Conservation (phyloP, 78 protist genomes). For the Dictyostelium purpureum region DNA sequence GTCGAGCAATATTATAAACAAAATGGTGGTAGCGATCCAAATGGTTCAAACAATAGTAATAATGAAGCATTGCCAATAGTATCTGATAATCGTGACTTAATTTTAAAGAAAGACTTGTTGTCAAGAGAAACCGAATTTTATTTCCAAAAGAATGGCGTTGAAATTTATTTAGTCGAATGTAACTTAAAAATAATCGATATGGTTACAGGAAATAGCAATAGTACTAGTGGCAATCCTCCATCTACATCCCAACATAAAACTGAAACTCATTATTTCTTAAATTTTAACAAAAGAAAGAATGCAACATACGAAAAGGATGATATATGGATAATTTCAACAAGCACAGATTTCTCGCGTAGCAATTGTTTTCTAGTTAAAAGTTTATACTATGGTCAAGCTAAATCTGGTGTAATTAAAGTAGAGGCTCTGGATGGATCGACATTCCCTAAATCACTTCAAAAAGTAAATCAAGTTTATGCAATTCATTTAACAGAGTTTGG, state of each 20-base stretch:
- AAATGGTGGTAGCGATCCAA: not conserved
- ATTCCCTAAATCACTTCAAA: not conserved
- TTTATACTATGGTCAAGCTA: slow-evolving; percentile 58
- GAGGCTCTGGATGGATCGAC: not conserved
- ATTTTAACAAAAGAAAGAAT: slow-evolving; percentile 21
- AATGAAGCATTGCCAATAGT: not conserved
- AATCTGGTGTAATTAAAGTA: slow-evolving; percentile 28
- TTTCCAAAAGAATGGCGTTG: slow-evolving; percentile 36
- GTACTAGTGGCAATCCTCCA: not conserved
- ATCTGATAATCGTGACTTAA: slow-evolving; percentile 10
- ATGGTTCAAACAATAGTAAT: not conserved
- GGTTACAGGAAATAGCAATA: not conserved
- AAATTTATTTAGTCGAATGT: slow-evolving; percentile 5
- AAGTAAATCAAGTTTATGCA: slow-evolving; percentile 11
- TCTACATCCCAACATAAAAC: not conserved
- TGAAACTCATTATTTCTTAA: not conserved
- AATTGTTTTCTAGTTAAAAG: slow-evolving; percentile 24
- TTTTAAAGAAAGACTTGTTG: not conserved
- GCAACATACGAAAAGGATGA: slow-evolving; percentile 74
- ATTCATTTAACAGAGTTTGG: slow-evolving; percentile 53
- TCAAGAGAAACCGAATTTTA: slow-evolving; percentile 1
- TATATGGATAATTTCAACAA: slow-evolving; percentile 62
- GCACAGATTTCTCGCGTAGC: slow-evolving; percentile 15
- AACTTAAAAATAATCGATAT: not conserved
- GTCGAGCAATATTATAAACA: slow-evolving; percentile 11